These are phyloP conservation scores for Elsinoe necatrix DNA, from an alignment of 2,329 filamentous ascomycete species.

Conservation along the genomic window DNA sequence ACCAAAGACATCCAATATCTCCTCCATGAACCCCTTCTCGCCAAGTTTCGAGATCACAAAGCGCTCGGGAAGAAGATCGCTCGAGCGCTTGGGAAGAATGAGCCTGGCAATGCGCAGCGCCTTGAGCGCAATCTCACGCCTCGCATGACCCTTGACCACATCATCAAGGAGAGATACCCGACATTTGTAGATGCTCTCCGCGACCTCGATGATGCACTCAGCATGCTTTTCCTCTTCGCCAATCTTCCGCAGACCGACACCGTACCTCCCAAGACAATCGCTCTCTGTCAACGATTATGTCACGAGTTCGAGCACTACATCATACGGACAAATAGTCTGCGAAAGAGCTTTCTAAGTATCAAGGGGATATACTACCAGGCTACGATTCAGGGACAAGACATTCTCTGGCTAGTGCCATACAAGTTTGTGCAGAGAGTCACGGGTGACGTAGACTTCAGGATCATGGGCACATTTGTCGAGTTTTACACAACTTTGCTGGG, in stretches of 20 bases:
- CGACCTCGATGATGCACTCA: constrained; percentile 92
- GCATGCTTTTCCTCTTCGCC: constrained; percentile 94
- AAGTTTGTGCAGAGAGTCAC: constrained; percentile 94
- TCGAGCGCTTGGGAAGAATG: constrained; percentile 80
- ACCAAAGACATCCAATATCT: constrained; percentile 98
- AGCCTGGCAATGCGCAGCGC: constrained; percentile 78
- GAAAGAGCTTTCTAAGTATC: constrained; percentile 95
- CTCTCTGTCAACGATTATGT: constrained; percentile 83
- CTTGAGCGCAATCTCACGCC: constrained; percentile 88
- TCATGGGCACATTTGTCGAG: constrained; percentile 98
- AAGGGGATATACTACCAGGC: constrained; percentile 99
- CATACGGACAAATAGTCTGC: constrained; percentile 80
- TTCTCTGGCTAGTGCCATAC: constrained; percentile 95
- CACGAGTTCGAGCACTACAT: constrained; percentile 98
- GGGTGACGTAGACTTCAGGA: constrained; percentile 92
- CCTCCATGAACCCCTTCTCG: constrained; percentile 86
- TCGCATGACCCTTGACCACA: constrained; percentile 85
- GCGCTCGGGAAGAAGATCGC: constrained; percentile 96
- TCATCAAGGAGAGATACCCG: constrained; percentile 95
- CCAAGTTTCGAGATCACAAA: constrained; percentile 96
- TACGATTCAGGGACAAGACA: constrained; percentile 91
- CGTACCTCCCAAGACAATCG: constrained; percentile 91
- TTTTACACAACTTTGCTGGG: constrained; percentile 96
- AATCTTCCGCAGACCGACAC: constrained; percentile 84
- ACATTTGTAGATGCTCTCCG: constrained; percentile 91